A percentile compares a stretch with the other conserved stretches of the same genome.
phyloP scores from a whole-genome alignment of 2,329 filamentous ascomycete genomes.

The Macrophomina pseudophaseolina region DNA sequence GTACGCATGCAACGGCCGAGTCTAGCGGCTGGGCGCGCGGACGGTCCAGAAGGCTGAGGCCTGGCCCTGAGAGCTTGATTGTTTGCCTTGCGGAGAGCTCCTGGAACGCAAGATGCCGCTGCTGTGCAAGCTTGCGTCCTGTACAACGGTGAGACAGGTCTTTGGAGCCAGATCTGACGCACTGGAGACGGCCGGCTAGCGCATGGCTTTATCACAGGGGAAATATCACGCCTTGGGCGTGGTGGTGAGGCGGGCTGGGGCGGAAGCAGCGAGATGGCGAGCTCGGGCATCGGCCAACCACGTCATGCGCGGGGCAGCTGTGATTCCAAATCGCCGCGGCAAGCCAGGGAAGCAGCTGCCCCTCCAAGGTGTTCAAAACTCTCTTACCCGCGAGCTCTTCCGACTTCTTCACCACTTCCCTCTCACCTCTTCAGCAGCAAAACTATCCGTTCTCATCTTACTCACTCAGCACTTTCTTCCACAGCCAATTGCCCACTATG shows the following conservation, averaged over 20 bases:
- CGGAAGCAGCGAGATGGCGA: conserved; percentile 12
- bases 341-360: conserved; percentile 16
- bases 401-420: neutral
- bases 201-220: neutral
- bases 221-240: neutral
- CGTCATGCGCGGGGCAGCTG: conserved; percentile 25
- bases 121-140: neutral
- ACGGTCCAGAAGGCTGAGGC: conserved; percentile 5
- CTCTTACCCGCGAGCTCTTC: neutral
- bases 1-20: conserved; percentile 1
- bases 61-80: conserved; percentile 6
- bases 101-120: neutral
- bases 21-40: conserved; percentile 7
- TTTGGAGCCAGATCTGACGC: conserved; percentile 3
- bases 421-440: neutral
- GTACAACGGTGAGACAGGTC: neutral
- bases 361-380: conserved; percentile 27
- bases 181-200: neutral
- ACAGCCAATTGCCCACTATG: conserved; percentile 48
- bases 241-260: conserved; percentile 15
- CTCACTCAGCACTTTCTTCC: neutral
- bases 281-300: conserved; percentile 13
- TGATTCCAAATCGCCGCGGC: conserved; percentile 24
- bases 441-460: neutral
- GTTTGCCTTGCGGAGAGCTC: neutral